phyloP scores from a whole-genome alignment of 768 basidiomycete species.

The Lactarius quietus region DNA sequence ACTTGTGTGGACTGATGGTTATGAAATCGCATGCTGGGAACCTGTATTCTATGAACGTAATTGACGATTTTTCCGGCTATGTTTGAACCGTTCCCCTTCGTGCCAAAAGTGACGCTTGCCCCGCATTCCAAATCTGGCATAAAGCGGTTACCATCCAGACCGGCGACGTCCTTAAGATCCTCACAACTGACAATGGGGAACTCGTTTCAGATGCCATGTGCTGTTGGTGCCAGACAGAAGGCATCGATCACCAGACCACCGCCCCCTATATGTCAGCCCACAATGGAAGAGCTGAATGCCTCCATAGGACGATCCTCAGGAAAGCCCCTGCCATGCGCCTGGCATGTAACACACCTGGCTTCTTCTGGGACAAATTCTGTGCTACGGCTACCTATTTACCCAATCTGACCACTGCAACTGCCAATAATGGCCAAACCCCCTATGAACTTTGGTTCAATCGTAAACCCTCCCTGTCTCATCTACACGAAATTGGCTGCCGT shows the following conservation, averaged over 20 bases:
- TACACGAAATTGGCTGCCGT: too few species aligned
- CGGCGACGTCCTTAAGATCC: too few species aligned
- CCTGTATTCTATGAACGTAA: constrained; percentile 1
- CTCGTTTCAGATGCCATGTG: neutral
- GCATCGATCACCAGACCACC: neutral
- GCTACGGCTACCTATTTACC: neutral
- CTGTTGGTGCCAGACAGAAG: neutral
- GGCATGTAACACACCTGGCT: neutral
- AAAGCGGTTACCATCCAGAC: neutral
- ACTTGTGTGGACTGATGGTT: neutral
- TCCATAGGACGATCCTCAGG: too few species aligned
- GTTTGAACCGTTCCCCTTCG: neutral
- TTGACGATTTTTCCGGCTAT: constrained; percentile 1
- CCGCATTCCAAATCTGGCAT: neutral
- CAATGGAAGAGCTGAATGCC: too few species aligned
- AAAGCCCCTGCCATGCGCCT: neutral
- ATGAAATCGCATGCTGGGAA: neutral
- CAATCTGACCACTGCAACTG: neutral
- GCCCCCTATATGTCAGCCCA: too few species aligned
- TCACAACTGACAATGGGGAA: too few species aligned
- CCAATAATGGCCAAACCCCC: neutral
- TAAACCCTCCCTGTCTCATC: neutral
- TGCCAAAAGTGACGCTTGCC: neutral
- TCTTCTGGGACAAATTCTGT: constrained; percentile 5
- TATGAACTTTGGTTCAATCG: neutral